A percentile compares a stretch with the other conserved stretches of the same genome.
These are phyloP conservation scores for Picochlorum sp. DNA, from an alignment of 139 green algal genomes.

Conservation along the genomic window DNA sequence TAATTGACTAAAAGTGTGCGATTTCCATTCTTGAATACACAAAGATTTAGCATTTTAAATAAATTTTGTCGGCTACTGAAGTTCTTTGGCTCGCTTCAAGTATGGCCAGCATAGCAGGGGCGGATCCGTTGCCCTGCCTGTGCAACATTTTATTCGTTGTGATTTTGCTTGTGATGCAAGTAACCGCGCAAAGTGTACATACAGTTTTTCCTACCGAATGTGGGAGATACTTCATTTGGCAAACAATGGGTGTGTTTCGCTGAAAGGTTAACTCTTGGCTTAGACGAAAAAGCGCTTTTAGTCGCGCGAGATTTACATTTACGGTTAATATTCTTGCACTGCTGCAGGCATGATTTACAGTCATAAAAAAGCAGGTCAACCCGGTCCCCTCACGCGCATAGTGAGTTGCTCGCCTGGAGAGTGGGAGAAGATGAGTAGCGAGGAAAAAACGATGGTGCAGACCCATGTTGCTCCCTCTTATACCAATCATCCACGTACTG, in stretches of 20 bases:
- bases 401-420: constrained; percentile 64
- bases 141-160: not conserved
- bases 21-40: no score
- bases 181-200: constrained; percentile 17
- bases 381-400: constrained; percentile 55
- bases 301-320: not conserved
- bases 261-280: no score
- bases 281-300: not conserved
- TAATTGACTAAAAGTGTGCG: no score
- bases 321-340: not conserved
- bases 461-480: constrained; percentile 61
- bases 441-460: constrained; percentile 8
- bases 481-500: constrained; percentile 30
- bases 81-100: no score
- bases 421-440: constrained; percentile 1
- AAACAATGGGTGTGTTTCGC: constrained; percentile 46
- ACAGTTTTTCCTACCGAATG: constrained; percentile 57
- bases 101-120: no score
- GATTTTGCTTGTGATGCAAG: not conserved
- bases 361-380: constrained; percentile 44
- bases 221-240: constrained; percentile 57
- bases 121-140: no score
- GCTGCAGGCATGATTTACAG: constrained; percentile 28
- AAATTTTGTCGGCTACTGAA: no score
- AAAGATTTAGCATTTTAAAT: no score